Conservation (phyloP, 164 flowering plant species). For the Protea cynaroides region DNA sequence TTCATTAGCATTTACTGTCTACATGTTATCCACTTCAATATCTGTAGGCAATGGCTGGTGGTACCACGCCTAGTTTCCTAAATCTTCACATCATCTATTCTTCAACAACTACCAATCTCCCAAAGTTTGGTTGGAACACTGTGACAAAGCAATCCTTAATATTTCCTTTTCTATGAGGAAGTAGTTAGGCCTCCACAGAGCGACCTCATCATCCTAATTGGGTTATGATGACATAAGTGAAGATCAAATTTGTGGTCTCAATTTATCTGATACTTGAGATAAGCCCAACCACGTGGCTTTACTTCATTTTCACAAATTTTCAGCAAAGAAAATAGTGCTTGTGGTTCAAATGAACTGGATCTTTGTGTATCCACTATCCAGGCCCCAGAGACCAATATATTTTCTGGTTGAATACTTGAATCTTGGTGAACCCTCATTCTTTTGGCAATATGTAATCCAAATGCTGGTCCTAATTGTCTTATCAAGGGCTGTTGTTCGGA, state of each 20-base stretch:
- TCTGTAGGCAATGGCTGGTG: slow-evolving; percentile 2
- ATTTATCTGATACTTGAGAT: neutral
- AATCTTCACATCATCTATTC: neutral
- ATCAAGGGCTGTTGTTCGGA: too few relatives aligned
- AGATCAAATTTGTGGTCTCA: neutral
- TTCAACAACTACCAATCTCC: slow-evolving; percentile 3
- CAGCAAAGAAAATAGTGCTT: too few relatives aligned
- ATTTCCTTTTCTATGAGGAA: neutral
- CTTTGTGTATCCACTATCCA: too few relatives aligned
- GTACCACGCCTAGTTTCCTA: neutral
- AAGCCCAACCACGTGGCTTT: neutral
- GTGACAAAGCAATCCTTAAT: neutral
- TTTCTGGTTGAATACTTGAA: too few relatives aligned
- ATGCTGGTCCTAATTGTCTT: too few relatives aligned
- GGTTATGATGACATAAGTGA: neutral
- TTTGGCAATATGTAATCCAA: too few relatives aligned
- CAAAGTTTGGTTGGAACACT: slow-evolving; percentile 11
- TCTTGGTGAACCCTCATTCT: too few relatives aligned
- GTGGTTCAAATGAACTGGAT: too few relatives aligned
- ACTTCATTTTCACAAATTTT: too few relatives aligned
- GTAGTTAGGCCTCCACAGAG: neutral
- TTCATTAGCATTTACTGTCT: slow-evolving; percentile 10
- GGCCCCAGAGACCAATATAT: too few relatives aligned
- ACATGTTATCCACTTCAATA: slow-evolving; percentile 7
- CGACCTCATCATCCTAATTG: neutral